Evolutionary conservation across 2,329 filamentous ascomycete genomes (phyloP).

Genomic region (Aspergillus clavatus): DNA sequence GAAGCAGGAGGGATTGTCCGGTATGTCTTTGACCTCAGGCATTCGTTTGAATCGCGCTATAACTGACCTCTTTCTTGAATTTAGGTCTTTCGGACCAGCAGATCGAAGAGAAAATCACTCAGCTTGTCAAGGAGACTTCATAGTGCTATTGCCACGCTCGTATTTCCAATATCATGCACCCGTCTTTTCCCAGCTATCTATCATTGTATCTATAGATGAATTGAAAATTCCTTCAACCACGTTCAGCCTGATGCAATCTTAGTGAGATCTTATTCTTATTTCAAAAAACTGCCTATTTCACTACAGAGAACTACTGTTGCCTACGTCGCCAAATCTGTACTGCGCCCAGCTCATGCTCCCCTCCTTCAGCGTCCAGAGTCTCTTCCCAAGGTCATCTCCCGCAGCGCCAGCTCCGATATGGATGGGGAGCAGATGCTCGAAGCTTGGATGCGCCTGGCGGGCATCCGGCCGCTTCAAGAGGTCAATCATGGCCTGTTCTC

Average conservation of each 20-base stretch:
- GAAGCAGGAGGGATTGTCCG: constrained; percentile 58
- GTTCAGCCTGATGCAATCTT: not conserved
- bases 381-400: constrained; percentile 44
- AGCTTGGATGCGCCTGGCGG: constrained; percentile 57
- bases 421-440: constrained; percentile 60
- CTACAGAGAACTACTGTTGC: constrained; percentile 22
- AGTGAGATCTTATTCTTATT: too few relatives aligned
- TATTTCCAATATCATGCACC: constrained; percentile 25
- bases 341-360: constrained; percentile 53
- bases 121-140: constrained; percentile 53
- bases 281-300: not conserved
- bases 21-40: constrained; percentile 35
- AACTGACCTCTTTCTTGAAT: constrained; percentile 10
- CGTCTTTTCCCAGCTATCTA: constrained; percentile 21
- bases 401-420: constrained; percentile 55
- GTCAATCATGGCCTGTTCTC: constrained; percentile 42
- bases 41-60: not conserved
- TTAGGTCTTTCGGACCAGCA: constrained; percentile 63
- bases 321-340: constrained; percentile 46
- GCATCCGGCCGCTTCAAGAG: constrained; percentile 51
- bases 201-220: constrained; percentile 39
- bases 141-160: constrained; percentile 21
- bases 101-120: constrained; percentile 64
- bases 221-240: constrained; percentile 18
- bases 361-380: constrained; percentile 48